Conservation (phyloP, 805 yeast species). For the Lachancea sp. region DNA sequence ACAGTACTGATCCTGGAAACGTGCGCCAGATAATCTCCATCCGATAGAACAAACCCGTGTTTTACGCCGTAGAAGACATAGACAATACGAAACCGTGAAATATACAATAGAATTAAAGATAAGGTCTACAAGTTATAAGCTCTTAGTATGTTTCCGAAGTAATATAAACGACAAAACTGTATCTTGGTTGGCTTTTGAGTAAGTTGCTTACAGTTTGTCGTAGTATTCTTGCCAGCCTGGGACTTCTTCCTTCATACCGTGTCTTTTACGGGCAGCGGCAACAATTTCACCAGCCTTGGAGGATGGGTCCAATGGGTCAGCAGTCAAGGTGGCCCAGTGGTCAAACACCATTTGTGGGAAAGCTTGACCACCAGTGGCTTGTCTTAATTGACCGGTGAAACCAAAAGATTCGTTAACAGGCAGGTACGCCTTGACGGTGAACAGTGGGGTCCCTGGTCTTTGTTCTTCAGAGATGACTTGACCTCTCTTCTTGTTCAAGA, state of each 20-base stretch:
- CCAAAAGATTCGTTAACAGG: conserved; percentile 99
- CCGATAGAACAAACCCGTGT: too few species aligned
- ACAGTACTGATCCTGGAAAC: too few species aligned
- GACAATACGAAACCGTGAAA: conserved; percentile 1
- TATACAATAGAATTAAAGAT: conserved; percentile 10
- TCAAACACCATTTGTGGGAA: conserved; percentile 99
- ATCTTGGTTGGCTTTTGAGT: conserved; percentile 2
- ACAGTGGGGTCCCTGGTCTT: conserved; percentile 99
- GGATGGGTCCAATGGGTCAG: conserved; percentile 88
- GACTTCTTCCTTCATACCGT: conserved; percentile 93
- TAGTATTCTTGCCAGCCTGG: conserved; percentile 99
- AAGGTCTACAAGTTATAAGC: conserved; percentile 5
- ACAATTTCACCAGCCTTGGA: conserved; percentile 64
- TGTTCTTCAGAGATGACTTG: conserved; percentile 99
- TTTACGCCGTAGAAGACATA: too few species aligned
- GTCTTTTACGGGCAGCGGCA: conserved; percentile 77
- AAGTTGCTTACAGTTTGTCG: conserved; percentile 62
- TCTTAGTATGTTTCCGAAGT: conserved; percentile 12
- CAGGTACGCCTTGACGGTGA: conserved; percentile 99
- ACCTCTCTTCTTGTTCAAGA: conserved; percentile 99
- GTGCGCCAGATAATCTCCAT: too few species aligned
- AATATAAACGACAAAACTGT: conserved; percentile 5
- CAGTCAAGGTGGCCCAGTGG: conserved; percentile 89
- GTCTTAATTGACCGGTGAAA: conserved; percentile 99
- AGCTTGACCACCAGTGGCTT: conserved; percentile 99